phyloP scores from a whole-genome alignment of 208 protist genomes.

The Balamuthia mandrillaris region DNA sequence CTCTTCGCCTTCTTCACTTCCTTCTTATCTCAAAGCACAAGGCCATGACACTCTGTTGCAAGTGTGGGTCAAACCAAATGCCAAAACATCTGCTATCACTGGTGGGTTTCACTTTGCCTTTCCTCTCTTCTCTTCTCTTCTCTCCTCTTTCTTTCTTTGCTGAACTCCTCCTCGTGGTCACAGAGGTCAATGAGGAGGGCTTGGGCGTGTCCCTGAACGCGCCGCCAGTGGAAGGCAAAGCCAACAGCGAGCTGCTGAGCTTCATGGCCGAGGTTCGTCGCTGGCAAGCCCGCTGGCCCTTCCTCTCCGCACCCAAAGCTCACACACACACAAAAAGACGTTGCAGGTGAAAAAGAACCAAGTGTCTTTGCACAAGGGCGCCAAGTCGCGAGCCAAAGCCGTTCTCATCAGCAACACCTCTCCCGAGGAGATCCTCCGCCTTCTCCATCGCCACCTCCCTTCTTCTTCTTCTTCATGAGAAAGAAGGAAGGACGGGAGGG shows the following conservation, averaged over 20 bases:
- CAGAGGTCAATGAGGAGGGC: background rate
- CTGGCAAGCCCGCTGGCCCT: background rate
- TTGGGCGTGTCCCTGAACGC: background rate
- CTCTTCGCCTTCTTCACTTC: too few relatives aligned
- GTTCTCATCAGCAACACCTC: background rate
- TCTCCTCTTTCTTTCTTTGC: background rate
- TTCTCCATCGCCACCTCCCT: background rate
- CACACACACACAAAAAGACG: background rate
- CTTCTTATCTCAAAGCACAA: too few relatives aligned
- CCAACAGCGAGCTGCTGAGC: constrained; percentile 1
- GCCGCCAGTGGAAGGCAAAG: constrained; percentile 5
- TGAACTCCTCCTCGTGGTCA: background rate
- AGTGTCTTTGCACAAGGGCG: background rate
- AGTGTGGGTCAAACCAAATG: constrained; percentile 9
- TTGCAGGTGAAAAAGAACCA: constrained; percentile 12
- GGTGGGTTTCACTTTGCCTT: background rate
- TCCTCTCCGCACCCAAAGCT: background rate
- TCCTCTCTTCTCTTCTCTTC: background rate
- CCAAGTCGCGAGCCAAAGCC: constrained; percentile 22
- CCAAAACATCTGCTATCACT: constrained; percentile 6
- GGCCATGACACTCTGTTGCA: too few relatives aligned
- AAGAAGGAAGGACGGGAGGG: too few relatives aligned
- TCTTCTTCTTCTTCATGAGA: too few relatives aligned
- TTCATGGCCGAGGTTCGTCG: background rate
- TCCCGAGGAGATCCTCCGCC: background rate